phyloP scores from a whole-genome alignment of 2,329 filamentous ascomycete genomes.

The Aspergillus sojae region DNA sequence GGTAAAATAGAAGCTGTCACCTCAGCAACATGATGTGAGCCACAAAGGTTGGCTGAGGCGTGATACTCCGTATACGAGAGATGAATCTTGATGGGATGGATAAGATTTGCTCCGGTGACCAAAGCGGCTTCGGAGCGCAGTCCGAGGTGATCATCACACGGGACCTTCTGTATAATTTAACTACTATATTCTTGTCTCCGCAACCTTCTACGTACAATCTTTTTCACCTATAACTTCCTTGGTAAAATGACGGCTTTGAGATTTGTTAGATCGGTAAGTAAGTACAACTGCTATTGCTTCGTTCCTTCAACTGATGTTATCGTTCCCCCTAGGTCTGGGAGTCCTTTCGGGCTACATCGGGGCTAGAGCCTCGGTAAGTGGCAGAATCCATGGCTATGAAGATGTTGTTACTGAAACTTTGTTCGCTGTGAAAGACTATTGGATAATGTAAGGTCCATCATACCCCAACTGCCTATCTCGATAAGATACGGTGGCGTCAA shows the following conservation, averaged over 20 bases:
- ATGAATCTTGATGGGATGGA: conserved; percentile 15
- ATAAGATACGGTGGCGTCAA: not conserved
- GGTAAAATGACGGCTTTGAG: conserved; percentile 56
- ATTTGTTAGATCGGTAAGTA: conserved; percentile 67
- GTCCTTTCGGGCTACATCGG: conserved; percentile 83
- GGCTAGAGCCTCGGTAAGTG: conserved; percentile 80
- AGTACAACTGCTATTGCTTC: not conserved
- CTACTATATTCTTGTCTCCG: not conserved
- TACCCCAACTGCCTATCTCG: not conserved
- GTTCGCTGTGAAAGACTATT: conserved; percentile 28
- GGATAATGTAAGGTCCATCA: conserved; percentile 41
- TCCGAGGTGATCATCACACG: conserved; percentile 28
- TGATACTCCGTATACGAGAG: not conserved
- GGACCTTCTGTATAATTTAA: conserved; percentile 5
- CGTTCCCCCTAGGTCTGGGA: conserved; percentile 68
- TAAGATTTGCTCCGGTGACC: conserved; percentile 28
- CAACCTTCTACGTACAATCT: not conserved
- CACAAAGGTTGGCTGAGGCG: conserved; percentile 8
- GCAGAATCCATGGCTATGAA: not conserved
- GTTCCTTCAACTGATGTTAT: not conserved
- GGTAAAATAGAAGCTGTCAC: conserved; percentile 20
- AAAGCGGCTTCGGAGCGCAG: conserved; percentile 33
- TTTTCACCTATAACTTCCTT: not conserved
- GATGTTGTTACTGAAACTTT: not conserved
- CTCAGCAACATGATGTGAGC: conserved; percentile 30